Conservation (phyloP, 1,284 basidiomycete genomes). For the Microbotryomycetes sp. region DNA sequence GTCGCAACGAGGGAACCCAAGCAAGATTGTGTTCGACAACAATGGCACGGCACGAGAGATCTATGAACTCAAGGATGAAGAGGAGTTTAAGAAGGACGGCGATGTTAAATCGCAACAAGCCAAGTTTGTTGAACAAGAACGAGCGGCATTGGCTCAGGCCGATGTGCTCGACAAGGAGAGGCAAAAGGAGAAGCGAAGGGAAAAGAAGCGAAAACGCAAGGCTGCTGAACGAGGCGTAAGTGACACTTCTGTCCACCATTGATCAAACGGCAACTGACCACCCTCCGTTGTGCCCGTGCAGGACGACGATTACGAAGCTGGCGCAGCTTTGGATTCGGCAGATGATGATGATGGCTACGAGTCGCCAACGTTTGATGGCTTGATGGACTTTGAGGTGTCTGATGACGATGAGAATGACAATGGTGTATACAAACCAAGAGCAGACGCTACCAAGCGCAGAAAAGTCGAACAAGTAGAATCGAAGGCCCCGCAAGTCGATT, state of each 20-base stretch:
- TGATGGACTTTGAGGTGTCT: slow-evolving; percentile 21
- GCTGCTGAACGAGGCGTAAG: slow-evolving; percentile 64
- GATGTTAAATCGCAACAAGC: slow-evolving; percentile 62
- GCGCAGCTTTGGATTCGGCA: slow-evolving; percentile 36
- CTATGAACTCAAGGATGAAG: slow-evolving; percentile 65
- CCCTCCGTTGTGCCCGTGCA: slow-evolving; percentile 40
- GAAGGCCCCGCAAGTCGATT: slow-evolving; percentile 28
- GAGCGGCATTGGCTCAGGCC: slow-evolving; percentile 59
- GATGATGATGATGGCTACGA: slow-evolving; percentile 55
- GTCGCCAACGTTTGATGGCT: slow-evolving; percentile 59
- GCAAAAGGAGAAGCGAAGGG: slow-evolving; percentile 77
- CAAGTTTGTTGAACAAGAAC: slow-evolving; percentile 65
- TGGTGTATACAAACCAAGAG: slow-evolving; percentile 1
- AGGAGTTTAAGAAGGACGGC: slow-evolving; percentile 56
- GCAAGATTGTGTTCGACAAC: slow-evolving; percentile 75
- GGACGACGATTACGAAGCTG: slow-evolving; percentile 19
- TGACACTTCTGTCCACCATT: slow-evolving; percentile 36
- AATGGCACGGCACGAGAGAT: slow-evolving; percentile 69
- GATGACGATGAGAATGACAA: slow-evolving; percentile 14
- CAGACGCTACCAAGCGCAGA: slow-evolving; percentile 9
- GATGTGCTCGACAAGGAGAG: slow-evolving; percentile 73
- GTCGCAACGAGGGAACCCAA: slow-evolving; percentile 54
- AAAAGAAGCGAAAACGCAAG: slow-evolving; percentile 79
- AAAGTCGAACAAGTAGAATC: slow-evolving; percentile 20
- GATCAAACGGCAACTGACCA: slow-evolving; percentile 21